These are phyloP conservation scores for Phaffomyces opuntiae DNA, from an alignment of 805 yeast species.

Conservation along the genomic window DNA sequence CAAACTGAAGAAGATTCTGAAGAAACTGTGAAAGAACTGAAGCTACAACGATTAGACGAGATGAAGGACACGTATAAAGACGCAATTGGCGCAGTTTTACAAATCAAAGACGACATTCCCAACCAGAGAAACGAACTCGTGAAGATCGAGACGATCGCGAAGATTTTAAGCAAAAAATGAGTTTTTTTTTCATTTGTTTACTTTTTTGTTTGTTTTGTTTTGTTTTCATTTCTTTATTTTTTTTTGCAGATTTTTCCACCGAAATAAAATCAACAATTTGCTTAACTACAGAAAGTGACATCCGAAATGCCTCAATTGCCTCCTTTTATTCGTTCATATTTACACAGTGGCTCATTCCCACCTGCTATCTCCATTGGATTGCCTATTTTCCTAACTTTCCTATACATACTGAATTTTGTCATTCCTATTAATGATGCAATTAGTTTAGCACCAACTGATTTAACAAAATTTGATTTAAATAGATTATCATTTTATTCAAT, in stretches of 20 bases:
- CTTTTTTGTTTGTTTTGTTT: neutral
- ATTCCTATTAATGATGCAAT: conserved; percentile 30
- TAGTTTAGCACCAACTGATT: conserved; percentile 49
- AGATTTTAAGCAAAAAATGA: conserved; percentile 8
- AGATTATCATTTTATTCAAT: conserved; percentile 59
- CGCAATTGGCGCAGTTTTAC: conserved; percentile 15
- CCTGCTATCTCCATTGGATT: conserved; percentile 64
- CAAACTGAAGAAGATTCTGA: conserved; percentile 4
- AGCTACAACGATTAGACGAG: conserved; percentile 7
- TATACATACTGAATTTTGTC: conserved; percentile 32
- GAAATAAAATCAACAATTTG: neutral
- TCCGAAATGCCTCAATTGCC: too few species aligned
- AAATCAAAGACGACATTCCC: conserved; percentile 18
- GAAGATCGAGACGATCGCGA: conserved; percentile 24
- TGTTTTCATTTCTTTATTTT: too few species aligned
- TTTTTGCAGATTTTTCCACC: neutral
- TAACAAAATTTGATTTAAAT: conserved; percentile 36
- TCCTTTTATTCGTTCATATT: too few species aligned
- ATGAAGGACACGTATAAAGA: conserved; percentile 8
- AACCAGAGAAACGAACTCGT: conserved; percentile 20
- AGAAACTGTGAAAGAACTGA: neutral
- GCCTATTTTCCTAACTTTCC: conserved; percentile 41
- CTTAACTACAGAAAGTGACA: neutral
- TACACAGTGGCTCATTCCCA: conserved; percentile 18
- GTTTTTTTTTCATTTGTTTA: neutral